These are phyloP conservation scores for Fraxinus albicans DNA, from an alignment of 305 asterid genomes.

Conservation along the genomic window DNA sequence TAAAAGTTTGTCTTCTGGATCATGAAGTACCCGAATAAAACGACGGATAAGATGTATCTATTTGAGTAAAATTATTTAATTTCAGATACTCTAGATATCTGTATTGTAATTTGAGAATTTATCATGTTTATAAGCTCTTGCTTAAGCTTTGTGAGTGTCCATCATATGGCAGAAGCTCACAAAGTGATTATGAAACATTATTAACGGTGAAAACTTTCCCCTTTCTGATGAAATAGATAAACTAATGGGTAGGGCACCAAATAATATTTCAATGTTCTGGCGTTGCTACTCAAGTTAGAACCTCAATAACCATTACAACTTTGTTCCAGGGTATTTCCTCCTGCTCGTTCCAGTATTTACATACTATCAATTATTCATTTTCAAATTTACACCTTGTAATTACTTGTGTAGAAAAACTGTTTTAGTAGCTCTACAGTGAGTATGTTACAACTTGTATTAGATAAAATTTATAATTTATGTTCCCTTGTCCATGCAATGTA, in stretches of 20 bases:
- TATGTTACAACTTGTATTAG: not conserved
- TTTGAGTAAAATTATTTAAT: not conserved
- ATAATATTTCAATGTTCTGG: not conserved
- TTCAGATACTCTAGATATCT: not conserved
- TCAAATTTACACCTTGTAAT: not conserved
- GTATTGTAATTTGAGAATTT: constrained; percentile 1
- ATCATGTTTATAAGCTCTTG: constrained; percentile 20
- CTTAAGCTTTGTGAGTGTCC: constrained; percentile 1
- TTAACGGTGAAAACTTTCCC: not conserved
- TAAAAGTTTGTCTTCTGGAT: not conserved
- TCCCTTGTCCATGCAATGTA: constrained; percentile 11
- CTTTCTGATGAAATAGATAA: constrained; percentile 1
- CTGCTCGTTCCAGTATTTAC: not conserved
- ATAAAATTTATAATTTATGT: not conserved
- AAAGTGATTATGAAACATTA: not conserved
- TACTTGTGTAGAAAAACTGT: not conserved
- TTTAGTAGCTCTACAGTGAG: not conserved
- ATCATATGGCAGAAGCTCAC: not conserved
- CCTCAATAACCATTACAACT: not conserved
- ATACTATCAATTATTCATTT: not conserved
- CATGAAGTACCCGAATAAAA: not conserved
- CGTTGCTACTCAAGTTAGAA: constrained; percentile 13
- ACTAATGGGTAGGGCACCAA: constrained; percentile 1
- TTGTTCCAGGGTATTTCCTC: not conserved
- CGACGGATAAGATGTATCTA: not conserved